Evolutionary conservation across 2,329 filamentous ascomycete genomes (phyloP).

Genomic region (Alternaria tenuissima): DNA sequence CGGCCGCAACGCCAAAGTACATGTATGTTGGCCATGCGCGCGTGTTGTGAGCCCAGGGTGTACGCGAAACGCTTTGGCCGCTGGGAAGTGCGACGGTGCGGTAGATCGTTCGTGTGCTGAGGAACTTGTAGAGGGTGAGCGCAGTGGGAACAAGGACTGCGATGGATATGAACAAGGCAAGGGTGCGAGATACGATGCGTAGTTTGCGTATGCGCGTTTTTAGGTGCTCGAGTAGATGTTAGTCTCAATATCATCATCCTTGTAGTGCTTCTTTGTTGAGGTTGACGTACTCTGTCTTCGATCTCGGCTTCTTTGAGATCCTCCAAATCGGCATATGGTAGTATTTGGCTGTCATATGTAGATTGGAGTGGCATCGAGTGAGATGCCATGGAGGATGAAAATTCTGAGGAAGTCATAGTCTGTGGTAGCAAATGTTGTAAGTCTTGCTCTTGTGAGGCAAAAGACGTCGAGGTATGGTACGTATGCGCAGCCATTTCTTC

Average conservation of each 20-base stretch:
- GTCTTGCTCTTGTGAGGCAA: neutral
- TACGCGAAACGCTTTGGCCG: constrained; percentile 41
- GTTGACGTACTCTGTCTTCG: constrained; percentile 31
- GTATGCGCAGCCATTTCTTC: neutral
- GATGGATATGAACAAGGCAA: constrained; percentile 46
- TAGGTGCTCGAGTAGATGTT: constrained; percentile 34
- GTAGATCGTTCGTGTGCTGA: constrained; percentile 44
- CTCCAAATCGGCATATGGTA: constrained; percentile 25
- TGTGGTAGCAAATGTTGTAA: constrained; percentile 2
- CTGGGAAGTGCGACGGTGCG: constrained; percentile 22
- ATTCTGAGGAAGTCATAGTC: neutral
- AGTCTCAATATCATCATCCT: neutral
- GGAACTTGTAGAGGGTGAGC: constrained; percentile 51
- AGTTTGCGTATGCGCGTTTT: constrained; percentile 52
- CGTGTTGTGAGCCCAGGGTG: constrained; percentile 50
- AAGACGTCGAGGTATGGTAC: neutral
- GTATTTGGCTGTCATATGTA: constrained; percentile 9
- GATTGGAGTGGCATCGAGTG: constrained; percentile 29
- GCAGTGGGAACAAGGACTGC: constrained; percentile 47
- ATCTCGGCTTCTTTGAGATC: constrained; percentile 24
- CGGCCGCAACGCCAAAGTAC: constrained; percentile 47
- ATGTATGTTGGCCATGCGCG: constrained; percentile 53
- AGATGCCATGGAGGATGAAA: constrained; percentile 6
- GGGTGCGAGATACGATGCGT: constrained; percentile 46
- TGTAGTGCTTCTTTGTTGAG: neutral